Conservation (phyloP, 164 flowering plant species). For the Nelumbo lutea region DNA sequence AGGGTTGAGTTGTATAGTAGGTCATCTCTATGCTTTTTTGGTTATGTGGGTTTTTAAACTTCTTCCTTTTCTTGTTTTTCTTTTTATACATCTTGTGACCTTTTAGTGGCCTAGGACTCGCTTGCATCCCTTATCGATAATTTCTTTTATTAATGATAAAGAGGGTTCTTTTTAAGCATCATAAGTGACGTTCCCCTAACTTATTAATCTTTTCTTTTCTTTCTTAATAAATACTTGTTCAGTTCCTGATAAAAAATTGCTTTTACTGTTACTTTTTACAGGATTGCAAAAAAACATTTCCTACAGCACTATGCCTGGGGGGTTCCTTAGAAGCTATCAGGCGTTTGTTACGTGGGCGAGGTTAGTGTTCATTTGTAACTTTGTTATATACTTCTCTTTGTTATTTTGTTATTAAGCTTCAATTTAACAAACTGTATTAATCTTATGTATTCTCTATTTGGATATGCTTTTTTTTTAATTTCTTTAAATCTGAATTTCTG, state of each 20-base stretch:
- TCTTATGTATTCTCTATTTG: no score
- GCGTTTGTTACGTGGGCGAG: constrained; percentile 66
- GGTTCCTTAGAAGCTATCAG: constrained; percentile 72
- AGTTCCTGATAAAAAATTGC: not conserved
- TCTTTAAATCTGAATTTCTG: no score
- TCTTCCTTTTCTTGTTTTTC: not conserved
- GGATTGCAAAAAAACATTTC: constrained; percentile 86
- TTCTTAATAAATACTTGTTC: not conserved
- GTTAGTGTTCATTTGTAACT: constrained; percentile 31
- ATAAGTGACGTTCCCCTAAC: not conserved
- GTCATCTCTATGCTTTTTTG: no score
- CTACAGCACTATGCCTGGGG: constrained; percentile 80
- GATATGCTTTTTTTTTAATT: no score
- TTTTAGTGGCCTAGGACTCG: no score
- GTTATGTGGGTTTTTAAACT: no score
- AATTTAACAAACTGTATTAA: no score
- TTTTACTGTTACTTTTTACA: constrained; percentile 14
- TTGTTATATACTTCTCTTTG: not conserved
- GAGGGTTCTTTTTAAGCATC: no score
- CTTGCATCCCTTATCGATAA: not conserved
- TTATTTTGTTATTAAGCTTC: not conserved
- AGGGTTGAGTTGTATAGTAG: no score
- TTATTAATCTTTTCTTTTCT: not conserved
- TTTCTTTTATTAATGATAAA: not conserved
- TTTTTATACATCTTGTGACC: no score